Conservation (phyloP, 495 filamentous ascomycete species). For the Lophiostoma macrostomum region DNA sequence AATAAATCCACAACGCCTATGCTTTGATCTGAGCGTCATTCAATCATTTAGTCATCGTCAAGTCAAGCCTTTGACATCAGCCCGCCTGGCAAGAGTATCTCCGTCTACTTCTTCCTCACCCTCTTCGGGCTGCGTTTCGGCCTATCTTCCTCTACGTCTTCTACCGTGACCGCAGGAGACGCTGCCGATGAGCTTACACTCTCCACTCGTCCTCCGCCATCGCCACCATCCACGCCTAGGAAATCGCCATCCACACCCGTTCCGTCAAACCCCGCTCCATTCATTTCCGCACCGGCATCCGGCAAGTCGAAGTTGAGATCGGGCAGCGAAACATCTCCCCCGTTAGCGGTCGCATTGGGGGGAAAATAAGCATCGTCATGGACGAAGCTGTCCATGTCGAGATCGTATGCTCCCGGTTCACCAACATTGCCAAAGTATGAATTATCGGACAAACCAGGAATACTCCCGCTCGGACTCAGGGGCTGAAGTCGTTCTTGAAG, state of each 20-base stretch:
- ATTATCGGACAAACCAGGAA: slow-evolving; percentile 62
- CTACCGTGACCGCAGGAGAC: slow-evolving; percentile 34
- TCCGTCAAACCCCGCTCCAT: slow-evolving; percentile 1
- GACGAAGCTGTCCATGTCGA: slow-evolving; percentile 35
- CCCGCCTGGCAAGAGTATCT: too few species aligned
- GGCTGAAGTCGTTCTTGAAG: slow-evolving; percentile 70
- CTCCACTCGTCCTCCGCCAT: slow-evolving; percentile 30
- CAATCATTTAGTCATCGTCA: too few species aligned
- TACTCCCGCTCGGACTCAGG: slow-evolving; percentile 72
- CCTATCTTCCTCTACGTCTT: slow-evolving; percentile 30
- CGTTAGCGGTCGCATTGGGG: neutral
- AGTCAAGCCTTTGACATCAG: too few species aligned
- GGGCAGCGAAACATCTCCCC: slow-evolving; percentile 5
- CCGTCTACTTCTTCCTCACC: slow-evolving; percentile 13
- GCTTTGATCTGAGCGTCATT: too few species aligned
- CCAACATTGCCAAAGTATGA: slow-evolving; percentile 36
- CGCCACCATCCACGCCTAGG: neutral
- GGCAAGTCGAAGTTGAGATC: slow-evolving; percentile 21
- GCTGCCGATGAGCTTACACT: slow-evolving; percentile 37
- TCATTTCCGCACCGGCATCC: slow-evolving; percentile 9
- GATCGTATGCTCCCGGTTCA: slow-evolving; percentile 39
- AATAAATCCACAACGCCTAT: too few species aligned
- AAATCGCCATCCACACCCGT: neutral
- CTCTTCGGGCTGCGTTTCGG: slow-evolving; percentile 17
- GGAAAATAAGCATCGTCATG: slow-evolving; percentile 34